phyloP scores from a whole-genome alignment of 768 basidiomycete genomes.

The Suillus subalutaceus region DNA sequence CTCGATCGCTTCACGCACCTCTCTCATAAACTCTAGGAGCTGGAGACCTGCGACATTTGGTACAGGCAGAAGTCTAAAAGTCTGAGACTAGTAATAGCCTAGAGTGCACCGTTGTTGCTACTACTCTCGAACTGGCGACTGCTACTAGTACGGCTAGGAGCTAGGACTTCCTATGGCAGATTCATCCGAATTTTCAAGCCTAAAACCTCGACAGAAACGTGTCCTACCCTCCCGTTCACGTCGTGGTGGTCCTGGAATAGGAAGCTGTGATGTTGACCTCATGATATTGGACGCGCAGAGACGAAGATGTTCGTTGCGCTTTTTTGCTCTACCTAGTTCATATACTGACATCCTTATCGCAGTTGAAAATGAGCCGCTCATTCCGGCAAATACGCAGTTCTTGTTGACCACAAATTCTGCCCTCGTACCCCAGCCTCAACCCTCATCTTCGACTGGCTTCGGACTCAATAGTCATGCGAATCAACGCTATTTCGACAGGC shows the following conservation, averaged over 20 bases:
- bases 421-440: constrained; percentile 47
- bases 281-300: constrained; percentile 84
- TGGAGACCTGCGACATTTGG: background rate
- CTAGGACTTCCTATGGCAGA: constrained; percentile 33
- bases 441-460: constrained; percentile 38
- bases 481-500: constrained; percentile 76
- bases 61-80: background rate
- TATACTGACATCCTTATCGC: constrained; percentile 23
- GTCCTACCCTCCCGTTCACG: constrained; percentile 81
- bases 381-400: constrained; percentile 67
- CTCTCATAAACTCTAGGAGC: background rate
- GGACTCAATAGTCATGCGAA: constrained; percentile 61
- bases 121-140: background rate
- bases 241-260: constrained; percentile 80
- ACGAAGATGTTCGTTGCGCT: constrained; percentile 63
- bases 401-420: constrained; percentile 73
- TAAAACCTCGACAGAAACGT: constrained; percentile 65
- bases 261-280: constrained; percentile 76
- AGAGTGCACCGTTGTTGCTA: background rate
- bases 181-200: constrained; percentile 34
- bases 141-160: constrained; percentile 1
- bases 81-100: background rate
- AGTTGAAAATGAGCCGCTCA: constrained; percentile 75
- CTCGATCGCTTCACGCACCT: background rate
- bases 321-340: constrained; percentile 9